Conservation (phyloP, 2,329 filamentous ascomycete species). For the Penicillium sp. region DNA sequence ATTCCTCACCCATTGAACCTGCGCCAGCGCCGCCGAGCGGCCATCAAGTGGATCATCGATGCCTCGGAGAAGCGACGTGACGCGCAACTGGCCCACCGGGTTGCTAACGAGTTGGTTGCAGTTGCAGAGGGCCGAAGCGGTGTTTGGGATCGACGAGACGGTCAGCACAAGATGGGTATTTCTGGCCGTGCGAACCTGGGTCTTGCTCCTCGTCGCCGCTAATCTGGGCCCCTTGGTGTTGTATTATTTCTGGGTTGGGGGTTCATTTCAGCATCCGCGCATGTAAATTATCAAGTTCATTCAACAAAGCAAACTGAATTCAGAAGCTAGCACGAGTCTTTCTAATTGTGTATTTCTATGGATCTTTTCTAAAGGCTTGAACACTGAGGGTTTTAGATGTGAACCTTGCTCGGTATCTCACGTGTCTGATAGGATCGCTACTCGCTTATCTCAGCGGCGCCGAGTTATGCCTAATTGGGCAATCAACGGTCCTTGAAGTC, state of each 20-base stretch:
- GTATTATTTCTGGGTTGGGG: conserved; percentile 8
- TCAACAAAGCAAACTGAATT: background rate
- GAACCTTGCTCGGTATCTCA: conserved; percentile 10
- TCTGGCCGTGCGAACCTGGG: conserved; percentile 70
- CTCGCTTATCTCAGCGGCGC: conserved; percentile 14
- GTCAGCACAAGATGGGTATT: conserved; percentile 78
- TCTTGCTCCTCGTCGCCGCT: conserved; percentile 28
- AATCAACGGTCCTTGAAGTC: conserved; percentile 16
- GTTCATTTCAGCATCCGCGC: conserved; percentile 20
- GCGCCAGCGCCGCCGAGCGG: conserved; percentile 72
- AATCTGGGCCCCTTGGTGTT: conserved; percentile 4
- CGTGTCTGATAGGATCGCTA: conserved; percentile 5
- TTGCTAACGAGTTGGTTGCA: conserved; percentile 82
- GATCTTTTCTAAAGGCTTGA: background rate
- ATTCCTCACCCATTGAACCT: conserved; percentile 74
- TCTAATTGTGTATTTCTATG: background rate
- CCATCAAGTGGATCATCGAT: conserved; percentile 86
- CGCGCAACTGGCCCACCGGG: conserved; percentile 69
- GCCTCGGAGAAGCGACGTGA: conserved; percentile 75
- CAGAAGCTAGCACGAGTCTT: background rate
- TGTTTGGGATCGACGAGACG: conserved; percentile 78
- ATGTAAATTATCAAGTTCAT: conserved; percentile 18
- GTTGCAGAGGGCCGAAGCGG: conserved; percentile 81
- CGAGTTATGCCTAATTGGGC: conserved; percentile 13
- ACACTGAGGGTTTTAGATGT: background rate